phyloP scores from a whole-genome alignment of 2,329 filamentous ascomycete species.

The Metarhizium brunneum region DNA sequence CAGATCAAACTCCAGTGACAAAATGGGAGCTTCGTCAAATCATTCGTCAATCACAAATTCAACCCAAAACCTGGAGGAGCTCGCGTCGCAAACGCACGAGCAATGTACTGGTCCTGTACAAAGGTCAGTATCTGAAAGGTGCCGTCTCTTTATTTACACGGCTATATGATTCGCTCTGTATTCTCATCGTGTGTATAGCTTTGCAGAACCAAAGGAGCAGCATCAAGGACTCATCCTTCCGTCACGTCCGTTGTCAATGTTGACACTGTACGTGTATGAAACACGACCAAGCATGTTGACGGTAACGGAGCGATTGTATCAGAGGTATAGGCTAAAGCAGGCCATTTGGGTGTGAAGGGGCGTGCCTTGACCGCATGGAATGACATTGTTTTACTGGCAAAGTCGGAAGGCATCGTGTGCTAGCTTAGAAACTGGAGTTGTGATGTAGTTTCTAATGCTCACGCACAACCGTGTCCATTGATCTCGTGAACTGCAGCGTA shows the following conservation, averaged over 20 bases:
- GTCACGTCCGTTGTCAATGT: background rate
- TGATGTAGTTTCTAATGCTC: too few relatives aligned
- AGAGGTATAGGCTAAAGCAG: background rate
- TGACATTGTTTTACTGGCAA: too few relatives aligned
- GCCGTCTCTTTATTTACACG: background rate
- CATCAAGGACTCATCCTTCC: background rate
- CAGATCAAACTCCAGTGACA: background rate
- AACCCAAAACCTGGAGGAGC: background rate
- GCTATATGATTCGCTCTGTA: too few relatives aligned
- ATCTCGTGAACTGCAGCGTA: too few relatives aligned
- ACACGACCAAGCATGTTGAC: background rate
- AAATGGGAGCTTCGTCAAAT: background rate
- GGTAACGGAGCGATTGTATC: background rate
- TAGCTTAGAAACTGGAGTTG: too few relatives aligned
- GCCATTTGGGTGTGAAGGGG: background rate
- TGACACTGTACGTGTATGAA: background rate
- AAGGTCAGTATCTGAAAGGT: background rate
- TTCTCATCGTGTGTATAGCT: background rate
- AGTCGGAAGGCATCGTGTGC: too few relatives aligned
- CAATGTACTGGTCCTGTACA: background rate
- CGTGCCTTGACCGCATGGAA: too few relatives aligned
- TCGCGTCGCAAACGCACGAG: background rate
- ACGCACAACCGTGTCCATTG: too few relatives aligned
- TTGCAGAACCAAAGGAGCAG: background rate
- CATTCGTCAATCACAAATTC: background rate